phyloP scores from a whole-genome alignment of 768 basidiomycete species.

The Lentinus tigrinus region DNA sequence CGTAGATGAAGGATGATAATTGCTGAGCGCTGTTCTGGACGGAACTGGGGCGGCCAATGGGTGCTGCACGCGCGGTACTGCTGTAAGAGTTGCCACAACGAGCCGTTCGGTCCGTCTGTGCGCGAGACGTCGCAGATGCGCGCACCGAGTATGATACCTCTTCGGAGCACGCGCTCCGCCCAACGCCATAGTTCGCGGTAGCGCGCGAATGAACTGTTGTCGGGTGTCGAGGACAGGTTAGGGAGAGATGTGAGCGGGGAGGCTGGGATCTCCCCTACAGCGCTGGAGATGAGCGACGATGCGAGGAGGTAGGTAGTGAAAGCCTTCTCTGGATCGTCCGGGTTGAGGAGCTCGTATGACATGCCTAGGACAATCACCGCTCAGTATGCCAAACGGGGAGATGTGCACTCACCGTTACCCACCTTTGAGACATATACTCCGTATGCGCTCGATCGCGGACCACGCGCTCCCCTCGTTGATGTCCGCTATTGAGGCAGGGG shows the following conservation, averaged over 20 bases:
- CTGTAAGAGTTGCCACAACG: slow-evolving; percentile 62
- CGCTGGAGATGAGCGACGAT: slow-evolving; percentile 50
- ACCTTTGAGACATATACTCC: slow-evolving; percentile 82
- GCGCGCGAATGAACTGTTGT: slow-evolving; percentile 54
- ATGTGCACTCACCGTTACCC: slow-evolving; percentile 15
- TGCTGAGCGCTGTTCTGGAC: slow-evolving; percentile 70
- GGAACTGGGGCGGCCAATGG: slow-evolving; percentile 80
- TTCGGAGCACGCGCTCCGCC: slow-evolving; percentile 79
- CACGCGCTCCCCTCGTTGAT: slow-evolving; percentile 70
- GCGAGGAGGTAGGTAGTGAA: slow-evolving; percentile 56
- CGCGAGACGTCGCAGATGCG: slow-evolving; percentile 38
- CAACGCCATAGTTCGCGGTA: slow-evolving; percentile 87
- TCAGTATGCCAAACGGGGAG: neutral
- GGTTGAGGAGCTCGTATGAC: slow-evolving; percentile 62
- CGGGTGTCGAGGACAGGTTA: slow-evolving; percentile 28
- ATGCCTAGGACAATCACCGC: slow-evolving; percentile 52
- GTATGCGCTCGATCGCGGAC: slow-evolving; percentile 70
- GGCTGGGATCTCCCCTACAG: slow-evolving; percentile 45
- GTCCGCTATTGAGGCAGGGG: slow-evolving; percentile 45
- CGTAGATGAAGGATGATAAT: slow-evolving; percentile 72
- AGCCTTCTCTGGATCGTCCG: slow-evolving; percentile 47
- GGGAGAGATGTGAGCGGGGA: slow-evolving; percentile 24
- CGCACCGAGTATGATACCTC: slow-evolving; percentile 69
- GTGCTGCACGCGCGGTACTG: slow-evolving; percentile 60
- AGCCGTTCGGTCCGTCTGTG: slow-evolving; percentile 35